phyloP scores from a whole-genome alignment of 192 early-diverging fungal species.

The Phlyctochytrium planicorne region DNA sequence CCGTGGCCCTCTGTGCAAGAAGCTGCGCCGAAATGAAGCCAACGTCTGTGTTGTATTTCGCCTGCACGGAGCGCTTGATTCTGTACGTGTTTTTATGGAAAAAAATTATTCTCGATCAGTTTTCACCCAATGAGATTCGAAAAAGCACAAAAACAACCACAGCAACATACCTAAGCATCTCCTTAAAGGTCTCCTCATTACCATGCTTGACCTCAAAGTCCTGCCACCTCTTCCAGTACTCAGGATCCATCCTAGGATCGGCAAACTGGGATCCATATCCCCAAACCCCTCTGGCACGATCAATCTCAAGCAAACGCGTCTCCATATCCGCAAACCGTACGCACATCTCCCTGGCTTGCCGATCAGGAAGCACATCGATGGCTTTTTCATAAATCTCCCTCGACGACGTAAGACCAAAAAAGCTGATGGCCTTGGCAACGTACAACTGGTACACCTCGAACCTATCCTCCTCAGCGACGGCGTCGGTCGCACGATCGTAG shows the following conservation, averaged over 20 bases:
- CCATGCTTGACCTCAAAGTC: conserved; percentile 97
- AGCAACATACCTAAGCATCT: conserved; percentile 79
- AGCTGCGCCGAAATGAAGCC: conserved; percentile 60
- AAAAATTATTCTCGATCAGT: conserved; percentile 7
- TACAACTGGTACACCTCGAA: conserved; percentile 85
- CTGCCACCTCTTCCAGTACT: conserved; percentile 90
- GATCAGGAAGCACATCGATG: conserved; percentile 81
- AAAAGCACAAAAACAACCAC: conserved; percentile 18
- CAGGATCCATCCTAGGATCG: conserved; percentile 74
- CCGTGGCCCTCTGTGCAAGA: conserved; percentile 34
- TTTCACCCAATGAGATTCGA: too few species aligned
- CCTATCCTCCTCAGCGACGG: conserved; percentile 72
- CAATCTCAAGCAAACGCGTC: conserved; percentile 88
- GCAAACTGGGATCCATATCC: conserved; percentile 84
- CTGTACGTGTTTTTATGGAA: conserved; percentile 23
- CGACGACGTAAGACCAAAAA: conserved; percentile 82
- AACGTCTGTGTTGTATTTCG: conserved; percentile 81
- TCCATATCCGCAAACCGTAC: conserved; percentile 85
- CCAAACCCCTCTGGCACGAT: conserved; percentile 87
- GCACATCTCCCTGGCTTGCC: conserved; percentile 72
- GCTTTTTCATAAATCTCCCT: conserved; percentile 94
- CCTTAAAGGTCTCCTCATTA: conserved; percentile 97
- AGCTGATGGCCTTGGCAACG: conserved; percentile 81
- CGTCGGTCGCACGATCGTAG: conserved; percentile 87
- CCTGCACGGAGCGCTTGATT: conserved; percentile 85